Evolutionary conservation across 177 flowering plant genomes (phyloP), one percentile per base, ranked within the genome.

Genomic region (Vitis hybrid): DNA sequence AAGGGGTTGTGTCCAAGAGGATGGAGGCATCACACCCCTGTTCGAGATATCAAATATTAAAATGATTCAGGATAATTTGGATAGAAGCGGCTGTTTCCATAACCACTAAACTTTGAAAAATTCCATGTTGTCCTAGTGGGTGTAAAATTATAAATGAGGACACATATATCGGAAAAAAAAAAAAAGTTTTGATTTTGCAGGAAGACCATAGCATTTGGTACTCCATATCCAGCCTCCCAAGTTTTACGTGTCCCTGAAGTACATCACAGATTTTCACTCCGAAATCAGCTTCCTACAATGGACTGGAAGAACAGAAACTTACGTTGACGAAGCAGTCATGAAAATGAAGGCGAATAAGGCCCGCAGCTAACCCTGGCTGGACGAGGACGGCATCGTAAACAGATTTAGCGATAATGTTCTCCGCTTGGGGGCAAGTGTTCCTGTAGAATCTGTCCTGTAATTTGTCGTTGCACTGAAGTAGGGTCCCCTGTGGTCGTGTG

Each of bases 1-100:
- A 46, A 5, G 81, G 78, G 5, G 80, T 70, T 9, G 62, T 6
- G 58, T 85, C 79, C 49, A 85, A 50, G 56, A 85, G 73, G 63
- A 85, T 51, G 3, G 86, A 85, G 6, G 80, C 86, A 62, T 85
- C 86, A 24, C 88, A 85, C 1, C 88, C 88, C 88, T 85, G 84
- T 57, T 35, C 50, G 57, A 52, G 10, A 65, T 2, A 21, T 52
- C 52, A 65, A 65, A 13, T 12, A 9, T 12, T 14, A 35, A 68
- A 68, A 48, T 4, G 15, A 10, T 27, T 16, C 4, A n/a, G 48
- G 13, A 51, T 18, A 9, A 18, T n/a, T 15, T 40, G 46, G 46
- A 40, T 40, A 4, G 30, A 27, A 27, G 30, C 46, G 46, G 46
- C 9, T 40, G 46, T 40, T 40, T 40, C 46, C 46, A 40, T 40